Conservation (phyloP, 495 filamentous ascomycete genomes). For the Aspergillus conjunctus region DNA sequence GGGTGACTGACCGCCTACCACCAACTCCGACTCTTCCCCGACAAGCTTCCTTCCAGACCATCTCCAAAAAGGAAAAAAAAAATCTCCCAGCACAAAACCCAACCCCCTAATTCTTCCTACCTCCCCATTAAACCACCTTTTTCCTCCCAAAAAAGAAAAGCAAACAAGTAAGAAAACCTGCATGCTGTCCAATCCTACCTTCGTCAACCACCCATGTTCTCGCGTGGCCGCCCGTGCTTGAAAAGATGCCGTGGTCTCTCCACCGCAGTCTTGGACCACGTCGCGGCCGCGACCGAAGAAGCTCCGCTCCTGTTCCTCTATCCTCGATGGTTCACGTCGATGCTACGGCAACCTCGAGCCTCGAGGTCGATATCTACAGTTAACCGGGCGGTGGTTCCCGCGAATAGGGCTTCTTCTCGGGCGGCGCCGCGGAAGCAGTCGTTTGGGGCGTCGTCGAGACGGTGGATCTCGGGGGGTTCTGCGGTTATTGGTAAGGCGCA, state of each 20-base stretch:
- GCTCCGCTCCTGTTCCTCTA: slow-evolving; percentile 50
- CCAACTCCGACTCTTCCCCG: background rate
- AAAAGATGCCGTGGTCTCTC: slow-evolving; percentile 36
- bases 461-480: slow-evolving; percentile 33
- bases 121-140: background rate
- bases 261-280: slow-evolving; percentile 41
- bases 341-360: slow-evolving; percentile 26
- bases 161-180: background rate
- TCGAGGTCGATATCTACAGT: background rate
- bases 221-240: slow-evolving; percentile 45
- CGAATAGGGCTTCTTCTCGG: background rate
- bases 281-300: slow-evolving; percentile 41
- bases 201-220: slow-evolving; percentile 39
- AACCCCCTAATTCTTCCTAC: background rate
- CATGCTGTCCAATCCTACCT: background rate
- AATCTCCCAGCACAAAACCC: background rate
- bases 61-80: background rate
- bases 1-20: slow-evolving; percentile 1
- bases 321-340: slow-evolving; percentile 43
- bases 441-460: slow-evolving; percentile 27
- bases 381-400: too few relatives aligned
- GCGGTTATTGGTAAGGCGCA: slow-evolving; percentile 1
- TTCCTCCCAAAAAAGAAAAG: background rate
- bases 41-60: background rate
- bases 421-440: slow-evolving; percentile 11